Conservation (phyloP, 768 basidiomycete genomes). For the Suillus decipiens region DNA sequence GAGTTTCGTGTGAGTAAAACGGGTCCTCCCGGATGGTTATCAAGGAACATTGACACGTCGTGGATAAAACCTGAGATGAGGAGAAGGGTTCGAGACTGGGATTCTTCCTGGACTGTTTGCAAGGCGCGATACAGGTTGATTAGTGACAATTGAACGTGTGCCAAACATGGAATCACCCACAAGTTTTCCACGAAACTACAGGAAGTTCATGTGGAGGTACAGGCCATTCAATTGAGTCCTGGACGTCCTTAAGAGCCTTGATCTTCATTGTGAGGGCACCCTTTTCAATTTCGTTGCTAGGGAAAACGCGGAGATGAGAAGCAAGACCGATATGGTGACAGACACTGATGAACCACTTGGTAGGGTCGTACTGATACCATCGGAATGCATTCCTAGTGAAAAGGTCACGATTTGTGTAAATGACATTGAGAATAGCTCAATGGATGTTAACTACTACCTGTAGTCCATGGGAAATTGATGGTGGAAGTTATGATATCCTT, state of each 20-base stretch:
- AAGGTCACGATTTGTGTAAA: slow-evolving; percentile 14
- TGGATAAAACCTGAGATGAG: slow-evolving; percentile 87
- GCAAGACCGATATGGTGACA: slow-evolving; percentile 69
- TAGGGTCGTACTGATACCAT: slow-evolving; percentile 75
- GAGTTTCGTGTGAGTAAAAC: slow-evolving; percentile 55
- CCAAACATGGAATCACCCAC: slow-evolving; percentile 43
- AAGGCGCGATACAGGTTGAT: background rate
- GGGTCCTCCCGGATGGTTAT: slow-evolving; percentile 80
- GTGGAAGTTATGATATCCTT: slow-evolving; percentile 76
- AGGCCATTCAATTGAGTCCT: slow-evolving; percentile 69
- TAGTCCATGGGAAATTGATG: slow-evolving; percentile 86
- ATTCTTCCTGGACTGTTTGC: slow-evolving; percentile 62
- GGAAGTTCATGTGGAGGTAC: slow-evolving; percentile 59
- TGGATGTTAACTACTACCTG: slow-evolving; percentile 20
- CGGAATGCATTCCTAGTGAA: slow-evolving; percentile 61
- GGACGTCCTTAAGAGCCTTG: slow-evolving; percentile 64
- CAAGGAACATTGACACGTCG: slow-evolving; percentile 72
- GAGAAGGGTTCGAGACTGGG: slow-evolving; percentile 63
- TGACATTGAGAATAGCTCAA: background rate
- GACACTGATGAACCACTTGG: slow-evolving; percentile 78
- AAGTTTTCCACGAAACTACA: slow-evolving; percentile 79
- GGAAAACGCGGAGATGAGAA: slow-evolving; percentile 79
- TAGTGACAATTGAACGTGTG: slow-evolving; percentile 6
- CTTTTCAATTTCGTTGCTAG: slow-evolving; percentile 85
- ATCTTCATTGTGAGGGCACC: slow-evolving; percentile 83